Conservation (phyloP, 192 early-diverging fungal genomes). For the Podila minutissima region DNA sequence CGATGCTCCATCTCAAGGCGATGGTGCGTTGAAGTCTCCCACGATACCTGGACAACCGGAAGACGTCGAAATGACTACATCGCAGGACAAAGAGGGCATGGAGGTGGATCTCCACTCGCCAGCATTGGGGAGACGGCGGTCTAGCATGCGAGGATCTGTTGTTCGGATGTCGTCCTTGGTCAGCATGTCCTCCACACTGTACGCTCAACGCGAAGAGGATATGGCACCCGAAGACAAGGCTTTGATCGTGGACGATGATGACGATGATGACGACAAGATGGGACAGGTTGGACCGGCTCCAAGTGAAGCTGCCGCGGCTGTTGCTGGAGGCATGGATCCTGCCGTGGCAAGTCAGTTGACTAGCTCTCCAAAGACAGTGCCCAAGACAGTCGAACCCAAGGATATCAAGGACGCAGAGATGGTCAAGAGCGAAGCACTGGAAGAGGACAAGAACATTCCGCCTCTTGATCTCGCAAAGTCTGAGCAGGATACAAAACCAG, state of each 20-base stretch:
- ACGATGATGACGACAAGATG: slow-evolving; percentile 42
- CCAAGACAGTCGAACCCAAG: slow-evolving; percentile 12
- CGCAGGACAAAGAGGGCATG: slow-evolving; percentile 25
- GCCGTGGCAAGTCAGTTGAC: slow-evolving; percentile 20
- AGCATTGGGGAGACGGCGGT: slow-evolving; percentile 33
- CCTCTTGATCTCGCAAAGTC: neutral
- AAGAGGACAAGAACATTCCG: slow-evolving; percentile 5
- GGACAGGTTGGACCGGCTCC: slow-evolving; percentile 33
- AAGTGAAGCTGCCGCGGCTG: slow-evolving; percentile 42
- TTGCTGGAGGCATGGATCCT: slow-evolving; percentile 51
- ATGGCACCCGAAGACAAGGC: slow-evolving; percentile 27
- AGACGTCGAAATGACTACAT: slow-evolving; percentile 20
- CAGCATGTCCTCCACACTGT: slow-evolving; percentile 48
- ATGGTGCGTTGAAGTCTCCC: neutral
- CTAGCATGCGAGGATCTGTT: slow-evolving; percentile 46
- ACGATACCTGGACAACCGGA: neutral
- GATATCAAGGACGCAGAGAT: neutral
- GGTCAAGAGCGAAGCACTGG: neutral
- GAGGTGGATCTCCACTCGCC: slow-evolving; percentile 48
- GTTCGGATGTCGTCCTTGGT: slow-evolving; percentile 48
- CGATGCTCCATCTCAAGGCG: neutral
- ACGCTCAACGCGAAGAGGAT: slow-evolving; percentile 45
- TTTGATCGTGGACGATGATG: slow-evolving; percentile 25
- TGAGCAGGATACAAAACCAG: neutral
- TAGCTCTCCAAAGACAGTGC: slow-evolving; percentile 12